phyloP scores from a whole-genome alignment of 139 green algal genomes.

The Zygnema cylindricum region DNA sequence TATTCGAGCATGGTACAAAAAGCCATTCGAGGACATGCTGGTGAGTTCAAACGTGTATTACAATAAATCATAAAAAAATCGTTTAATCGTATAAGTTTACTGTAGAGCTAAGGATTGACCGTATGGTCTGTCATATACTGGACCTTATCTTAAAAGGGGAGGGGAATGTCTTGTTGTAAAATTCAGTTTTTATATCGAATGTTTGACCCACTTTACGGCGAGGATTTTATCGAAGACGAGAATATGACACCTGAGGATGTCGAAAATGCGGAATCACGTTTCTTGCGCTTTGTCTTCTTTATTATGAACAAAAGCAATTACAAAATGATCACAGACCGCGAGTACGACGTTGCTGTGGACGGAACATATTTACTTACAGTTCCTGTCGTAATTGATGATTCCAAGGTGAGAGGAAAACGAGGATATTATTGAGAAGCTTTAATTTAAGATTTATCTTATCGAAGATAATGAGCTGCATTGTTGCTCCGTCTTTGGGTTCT shows the following conservation, averaged over 20 bases:
- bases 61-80: too few relatives aligned
- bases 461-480: too few relatives aligned
- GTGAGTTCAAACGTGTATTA: too few relatives aligned
- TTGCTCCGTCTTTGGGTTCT: too few relatives aligned
- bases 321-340: background rate
- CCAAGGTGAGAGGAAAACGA: background rate
- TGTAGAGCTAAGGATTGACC: too few relatives aligned
- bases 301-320: slow-evolving; percentile 12
- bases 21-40: slow-evolving; percentile 45
- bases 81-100: too few relatives aligned
- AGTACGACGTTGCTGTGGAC: background rate
- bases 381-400: background rate
- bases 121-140: too few relatives aligned
- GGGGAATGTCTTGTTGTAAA: too few relatives aligned
- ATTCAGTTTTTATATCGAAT: background rate
- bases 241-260: background rate
- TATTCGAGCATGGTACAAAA: slow-evolving; percentile 46
- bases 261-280: background rate
- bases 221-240: background rate
- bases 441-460: too few relatives aligned
- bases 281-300: background rate
- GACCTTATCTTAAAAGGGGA: too few relatives aligned
- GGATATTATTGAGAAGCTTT: too few relatives aligned
- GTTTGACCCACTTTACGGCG: background rate
- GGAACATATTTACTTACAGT: background rate